Conservation (phyloP, 805 yeast genomes). For the Wickerhamomyces chaumierensis region DNA sequence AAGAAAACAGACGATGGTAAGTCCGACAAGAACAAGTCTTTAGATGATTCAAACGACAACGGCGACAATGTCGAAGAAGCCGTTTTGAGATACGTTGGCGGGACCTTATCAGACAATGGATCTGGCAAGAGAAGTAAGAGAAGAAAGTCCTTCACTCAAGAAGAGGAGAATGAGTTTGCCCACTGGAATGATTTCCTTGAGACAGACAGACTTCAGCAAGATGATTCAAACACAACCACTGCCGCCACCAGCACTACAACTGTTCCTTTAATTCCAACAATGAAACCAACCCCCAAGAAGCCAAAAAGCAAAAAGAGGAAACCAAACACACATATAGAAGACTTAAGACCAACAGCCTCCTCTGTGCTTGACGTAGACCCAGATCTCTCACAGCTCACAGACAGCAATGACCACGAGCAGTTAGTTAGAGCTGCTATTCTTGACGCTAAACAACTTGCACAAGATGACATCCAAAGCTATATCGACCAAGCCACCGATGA, state of each 20-base stretch:
- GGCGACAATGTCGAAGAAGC: conserved; percentile 61
- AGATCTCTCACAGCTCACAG: conserved; percentile 40
- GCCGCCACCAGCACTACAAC: no score
- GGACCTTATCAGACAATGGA: conserved; percentile 25
- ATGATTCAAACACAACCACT: conserved; percentile 8
- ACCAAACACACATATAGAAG: conserved; percentile 2
- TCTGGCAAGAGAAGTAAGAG: conserved; percentile 8
- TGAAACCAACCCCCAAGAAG: no score
- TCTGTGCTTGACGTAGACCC: conserved; percentile 38
- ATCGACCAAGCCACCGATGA: conserved; percentile 17
- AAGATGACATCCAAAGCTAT: conserved; percentile 23
- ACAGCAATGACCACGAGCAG: conserved; percentile 42
- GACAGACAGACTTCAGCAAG: conserved; percentile 15
- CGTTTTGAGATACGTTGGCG: conserved; percentile 63
- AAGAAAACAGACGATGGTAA: conserved; percentile 14
- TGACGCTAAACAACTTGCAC: conserved; percentile 55
- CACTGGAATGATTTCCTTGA: conserved; percentile 20
- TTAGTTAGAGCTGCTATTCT: conserved; percentile 61
- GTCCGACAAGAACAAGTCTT: not conserved
- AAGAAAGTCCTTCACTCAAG: conserved; percentile 12
- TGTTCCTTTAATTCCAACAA: no score
- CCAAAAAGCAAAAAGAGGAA: no score
- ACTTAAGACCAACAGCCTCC: not conserved
- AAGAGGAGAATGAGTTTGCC: conserved; percentile 16
- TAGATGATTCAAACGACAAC: conserved; percentile 5